Conservation (phyloP, 768 basidiomycete genomes). For the Lentinula raphanica region DNA sequence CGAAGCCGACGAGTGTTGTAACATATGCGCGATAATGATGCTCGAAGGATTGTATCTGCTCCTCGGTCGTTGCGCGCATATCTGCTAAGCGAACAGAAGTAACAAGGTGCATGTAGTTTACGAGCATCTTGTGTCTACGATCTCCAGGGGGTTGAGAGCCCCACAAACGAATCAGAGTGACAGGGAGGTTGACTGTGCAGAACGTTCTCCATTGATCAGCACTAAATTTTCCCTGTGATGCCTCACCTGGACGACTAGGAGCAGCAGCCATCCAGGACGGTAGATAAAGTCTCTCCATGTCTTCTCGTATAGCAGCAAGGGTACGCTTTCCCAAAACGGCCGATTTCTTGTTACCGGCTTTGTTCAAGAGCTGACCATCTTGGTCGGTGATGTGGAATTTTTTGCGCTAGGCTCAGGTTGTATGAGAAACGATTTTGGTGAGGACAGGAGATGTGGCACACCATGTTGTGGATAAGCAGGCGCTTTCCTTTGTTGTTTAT, state of each 20-base stretch:
- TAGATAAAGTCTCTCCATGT: conserved; percentile 17
- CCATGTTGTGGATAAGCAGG: not conserved
- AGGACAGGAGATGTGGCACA: not conserved
- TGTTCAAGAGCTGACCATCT: not conserved
- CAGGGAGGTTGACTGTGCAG: conserved; percentile 27
- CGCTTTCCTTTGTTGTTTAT: not conserved
- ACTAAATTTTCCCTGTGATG: conserved; percentile 7
- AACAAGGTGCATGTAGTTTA: conserved; percentile 31
- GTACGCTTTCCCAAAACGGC: conserved; percentile 6
- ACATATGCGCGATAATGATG: conserved; percentile 28
- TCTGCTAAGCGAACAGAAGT: conserved; percentile 26
- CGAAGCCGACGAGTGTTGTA: conserved; percentile 15
- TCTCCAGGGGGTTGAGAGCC: conserved; percentile 7
- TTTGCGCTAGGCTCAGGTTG: too few relatives aligned
- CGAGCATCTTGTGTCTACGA: conserved; percentile 15
- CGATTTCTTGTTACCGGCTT: not conserved
- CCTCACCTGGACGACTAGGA: conserved; percentile 16
- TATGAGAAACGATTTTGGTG: not conserved
- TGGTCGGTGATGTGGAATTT: too few relatives aligned
- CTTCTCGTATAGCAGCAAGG: conserved; percentile 16
- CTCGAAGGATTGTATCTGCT: conserved; percentile 21
- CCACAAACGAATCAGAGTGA: conserved; percentile 34
- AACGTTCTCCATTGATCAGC: conserved; percentile 28
- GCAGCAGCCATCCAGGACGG: conserved; percentile 22
- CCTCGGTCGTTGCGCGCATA: conserved; percentile 15